phyloP scores from a whole-genome alignment of 768 basidiomycete genomes.

The button mushroom (Agaricus bisporus) region DNA sequence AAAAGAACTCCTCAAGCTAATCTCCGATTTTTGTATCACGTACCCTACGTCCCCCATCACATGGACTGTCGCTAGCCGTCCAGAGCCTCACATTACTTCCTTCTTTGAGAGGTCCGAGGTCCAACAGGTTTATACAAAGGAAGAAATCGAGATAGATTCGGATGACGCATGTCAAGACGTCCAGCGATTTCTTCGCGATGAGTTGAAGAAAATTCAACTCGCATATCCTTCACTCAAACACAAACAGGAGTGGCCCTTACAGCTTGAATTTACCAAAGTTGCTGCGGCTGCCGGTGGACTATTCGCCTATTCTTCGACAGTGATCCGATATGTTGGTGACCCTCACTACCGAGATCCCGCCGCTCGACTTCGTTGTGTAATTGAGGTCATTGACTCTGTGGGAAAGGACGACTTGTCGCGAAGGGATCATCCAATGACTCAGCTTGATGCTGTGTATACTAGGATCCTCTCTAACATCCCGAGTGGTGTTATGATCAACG shows the following conservation, averaged over 20 bases:
- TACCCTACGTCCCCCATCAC: conserved; percentile 9
- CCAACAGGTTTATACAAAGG: neutral
- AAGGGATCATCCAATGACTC: too few relatives aligned
- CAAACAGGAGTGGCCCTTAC: conserved; percentile 14
- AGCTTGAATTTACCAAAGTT: conserved; percentile 9
- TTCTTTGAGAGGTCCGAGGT: conserved; percentile 4
- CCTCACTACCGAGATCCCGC: neutral
- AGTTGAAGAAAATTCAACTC: conserved; percentile 7
- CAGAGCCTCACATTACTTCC: conserved; percentile 17
- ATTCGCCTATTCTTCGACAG: conserved; percentile 20
- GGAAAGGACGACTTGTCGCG: too few relatives aligned
- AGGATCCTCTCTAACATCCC: too few relatives aligned
- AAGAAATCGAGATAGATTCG: conserved; percentile 10
- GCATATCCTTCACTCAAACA: neutral
- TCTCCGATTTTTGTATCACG: neutral
- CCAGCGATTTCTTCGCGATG: conserved; percentile 9
- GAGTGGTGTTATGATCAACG: too few relatives aligned
- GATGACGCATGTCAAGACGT: conserved; percentile 14
- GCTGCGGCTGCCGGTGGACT: conserved; percentile 16
- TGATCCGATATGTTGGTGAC: conserved; percentile 15
- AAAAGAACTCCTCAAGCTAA: conserved; percentile 10
- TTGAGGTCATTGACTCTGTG: too few relatives aligned
- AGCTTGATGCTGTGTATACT: too few relatives aligned
- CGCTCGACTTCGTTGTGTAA: neutral
- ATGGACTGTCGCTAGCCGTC: conserved; percentile 21